Conservation (phyloP, 441 rosid genomes). For the Populus hybrid region DNA sequence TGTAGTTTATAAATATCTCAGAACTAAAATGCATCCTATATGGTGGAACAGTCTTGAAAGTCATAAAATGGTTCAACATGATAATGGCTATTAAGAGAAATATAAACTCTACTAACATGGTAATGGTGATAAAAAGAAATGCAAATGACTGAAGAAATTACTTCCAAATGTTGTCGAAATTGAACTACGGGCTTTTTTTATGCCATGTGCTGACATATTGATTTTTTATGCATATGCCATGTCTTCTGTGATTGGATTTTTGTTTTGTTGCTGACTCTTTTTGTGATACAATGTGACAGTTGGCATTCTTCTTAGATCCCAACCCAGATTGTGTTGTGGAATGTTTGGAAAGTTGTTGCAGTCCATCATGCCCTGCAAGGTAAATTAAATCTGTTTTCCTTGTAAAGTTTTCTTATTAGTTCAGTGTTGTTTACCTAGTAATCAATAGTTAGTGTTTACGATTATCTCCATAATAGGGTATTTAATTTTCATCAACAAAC, state of each 20-base stretch:
- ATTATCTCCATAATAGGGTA: neutral
- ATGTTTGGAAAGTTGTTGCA: slow-evolving; percentile 77
- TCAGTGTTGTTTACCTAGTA: neutral
- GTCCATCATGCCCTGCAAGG: slow-evolving; percentile 60
- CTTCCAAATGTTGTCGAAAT: neutral
- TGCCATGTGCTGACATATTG: neutral
- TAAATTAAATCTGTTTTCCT: slow-evolving; percentile 18
- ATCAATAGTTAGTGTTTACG: neutral
- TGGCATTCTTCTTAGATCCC: slow-evolving; percentile 68
- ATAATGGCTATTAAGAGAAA: no score
- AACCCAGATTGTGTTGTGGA: slow-evolving; percentile 57
- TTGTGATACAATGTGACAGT: slow-evolving; percentile 33
- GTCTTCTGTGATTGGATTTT: slow-evolving; percentile 3
- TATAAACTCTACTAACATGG: no score
- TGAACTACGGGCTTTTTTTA: neutral
- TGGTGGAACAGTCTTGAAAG: neutral
- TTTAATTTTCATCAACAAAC: neutral
- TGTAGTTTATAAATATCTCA: neutral
- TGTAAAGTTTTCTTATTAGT: neutral
- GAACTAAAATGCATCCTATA: neutral
- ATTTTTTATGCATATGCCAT: neutral
- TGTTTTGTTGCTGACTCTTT: neutral
- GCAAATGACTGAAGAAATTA: neutral
- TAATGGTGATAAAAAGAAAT: neutral
- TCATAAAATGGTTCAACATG: neutral